These are phyloP conservation scores for Ilex aquifolium DNA, from an alignment of 257 asterid species.

Conservation along the genomic window DNA sequence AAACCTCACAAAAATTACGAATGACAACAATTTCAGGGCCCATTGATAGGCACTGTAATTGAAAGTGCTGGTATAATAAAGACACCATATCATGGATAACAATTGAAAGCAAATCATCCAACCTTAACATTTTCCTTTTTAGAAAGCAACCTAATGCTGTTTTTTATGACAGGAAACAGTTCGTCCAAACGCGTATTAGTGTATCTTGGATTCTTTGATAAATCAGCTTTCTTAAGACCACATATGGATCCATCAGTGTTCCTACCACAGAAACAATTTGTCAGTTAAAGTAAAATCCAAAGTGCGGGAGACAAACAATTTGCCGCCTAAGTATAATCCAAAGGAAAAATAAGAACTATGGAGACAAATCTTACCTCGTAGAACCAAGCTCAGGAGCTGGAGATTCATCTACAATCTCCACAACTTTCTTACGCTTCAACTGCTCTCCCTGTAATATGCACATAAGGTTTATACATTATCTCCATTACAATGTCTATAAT, in stretches of 20 bases:
- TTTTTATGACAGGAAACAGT: constrained; percentile 60
- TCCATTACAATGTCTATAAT: not conserved
- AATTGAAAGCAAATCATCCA: not conserved
- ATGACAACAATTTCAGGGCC: not conserved
- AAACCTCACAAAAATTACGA: not conserved
- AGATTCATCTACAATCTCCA: constrained; percentile 47
- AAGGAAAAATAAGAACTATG: constrained; percentile 1
- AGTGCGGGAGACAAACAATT: constrained; percentile 2
- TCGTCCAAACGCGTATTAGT: constrained; percentile 54
- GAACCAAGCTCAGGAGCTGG: constrained; percentile 22
- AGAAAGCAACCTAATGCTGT: constrained; percentile 42
- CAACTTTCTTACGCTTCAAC: constrained; percentile 46
- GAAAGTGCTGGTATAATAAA: not conserved
- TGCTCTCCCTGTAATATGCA: constrained; percentile 56
- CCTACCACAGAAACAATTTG: constrained; percentile 26
- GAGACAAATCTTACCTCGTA: constrained; percentile 34
- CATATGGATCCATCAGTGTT: constrained; percentile 37
- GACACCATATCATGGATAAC: too few relatives aligned
- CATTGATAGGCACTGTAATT: not conserved
- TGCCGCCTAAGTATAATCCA: not conserved
- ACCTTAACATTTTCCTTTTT: constrained; percentile 61
- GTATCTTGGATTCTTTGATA: constrained; percentile 44
- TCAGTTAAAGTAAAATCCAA: constrained; percentile 1
- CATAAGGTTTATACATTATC: not conserved
- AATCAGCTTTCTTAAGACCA: constrained; percentile 42